A percentile compares a stretch with the other conserved stretches of the same genome.
These are phyloP conservation scores for Zalaria sp. DNA, from an alignment of 2,329 filamentous ascomycete genomes.

Conservation along the genomic window DNA sequence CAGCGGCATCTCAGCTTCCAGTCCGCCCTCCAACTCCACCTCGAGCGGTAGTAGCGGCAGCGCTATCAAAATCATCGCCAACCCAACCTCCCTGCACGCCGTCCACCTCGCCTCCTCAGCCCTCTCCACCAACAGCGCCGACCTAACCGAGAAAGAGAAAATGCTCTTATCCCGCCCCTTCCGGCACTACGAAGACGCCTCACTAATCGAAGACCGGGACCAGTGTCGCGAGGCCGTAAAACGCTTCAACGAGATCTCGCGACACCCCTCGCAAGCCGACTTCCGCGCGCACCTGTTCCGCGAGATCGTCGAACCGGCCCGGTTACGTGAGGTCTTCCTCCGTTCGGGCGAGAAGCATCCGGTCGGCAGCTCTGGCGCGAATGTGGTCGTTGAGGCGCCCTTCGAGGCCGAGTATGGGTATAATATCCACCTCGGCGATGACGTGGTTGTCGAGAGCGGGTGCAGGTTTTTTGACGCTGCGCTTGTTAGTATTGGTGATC, in stretches of 20 bases:
- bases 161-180: slow-evolving; percentile 72
- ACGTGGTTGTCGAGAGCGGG: slow-evolving; percentile 68
- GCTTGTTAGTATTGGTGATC: slow-evolving; percentile 65
- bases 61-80: too few species aligned
- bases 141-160: slow-evolving; percentile 60
- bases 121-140: background rate
- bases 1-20: too few species aligned
- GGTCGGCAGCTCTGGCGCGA: slow-evolving; percentile 54
- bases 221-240: too few species aligned
- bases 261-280: too few species aligned
- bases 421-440: slow-evolving; percentile 76
- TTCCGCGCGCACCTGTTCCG: too few species aligned
- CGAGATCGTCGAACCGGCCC: too few species aligned
- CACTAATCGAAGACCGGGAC: slow-evolving; percentile 43
- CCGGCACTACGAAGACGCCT: slow-evolving; percentile 55
- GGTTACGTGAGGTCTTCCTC: too few species aligned
- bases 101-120: too few species aligned
- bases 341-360: slow-evolving; percentile 16
- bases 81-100: too few species aligned
- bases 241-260: too few species aligned
- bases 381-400: slow-evolving; percentile 68
- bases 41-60: too few species aligned
- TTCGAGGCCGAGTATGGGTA: slow-evolving; percentile 93
- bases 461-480: slow-evolving; percentile 78
- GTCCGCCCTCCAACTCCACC: too few species aligned